A percentile compares a stretch with the other conserved stretches of the same genome.
Evolutionary conservation across 1,284 basidiomycete species (phyloP).

Genomic region (Malassezia cuniculi): DNA sequence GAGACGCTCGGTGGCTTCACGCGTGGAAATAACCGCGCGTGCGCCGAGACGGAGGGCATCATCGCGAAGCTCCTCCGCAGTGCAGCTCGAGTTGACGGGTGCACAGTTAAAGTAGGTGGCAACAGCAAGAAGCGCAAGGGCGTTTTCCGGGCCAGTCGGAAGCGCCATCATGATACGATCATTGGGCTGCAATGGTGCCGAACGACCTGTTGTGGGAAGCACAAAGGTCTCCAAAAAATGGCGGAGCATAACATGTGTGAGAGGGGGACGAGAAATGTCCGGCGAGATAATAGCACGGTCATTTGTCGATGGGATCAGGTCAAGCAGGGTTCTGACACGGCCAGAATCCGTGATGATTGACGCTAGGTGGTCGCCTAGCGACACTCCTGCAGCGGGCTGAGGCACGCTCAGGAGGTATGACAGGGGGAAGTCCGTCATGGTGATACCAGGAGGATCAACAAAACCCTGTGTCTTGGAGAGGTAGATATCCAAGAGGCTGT

Average conservation of each 20-base stretch:
- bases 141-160: slow-evolving; percentile 42
- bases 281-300: slow-evolving; percentile 41
- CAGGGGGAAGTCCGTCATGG: slow-evolving; percentile 33
- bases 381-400: slow-evolving; percentile 21
- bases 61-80: slow-evolving; percentile 41
- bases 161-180: slow-evolving; percentile 45
- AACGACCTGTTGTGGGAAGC: slow-evolving; percentile 22
- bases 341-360: slow-evolving; percentile 42
- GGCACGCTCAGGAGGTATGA: slow-evolving; percentile 37
- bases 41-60: slow-evolving; percentile 42
- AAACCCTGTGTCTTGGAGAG: no score
- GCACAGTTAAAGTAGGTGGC: slow-evolving; percentile 43
- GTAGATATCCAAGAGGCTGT: no score
- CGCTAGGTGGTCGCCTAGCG: slow-evolving; percentile 41
- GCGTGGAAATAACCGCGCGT: slow-evolving; percentile 39
- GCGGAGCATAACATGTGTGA: slow-evolving; percentile 39
- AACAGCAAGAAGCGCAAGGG: slow-evolving; percentile 35
- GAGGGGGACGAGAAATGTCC: slow-evolving; percentile 34
- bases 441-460: no score
- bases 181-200: slow-evolving; percentile 28
- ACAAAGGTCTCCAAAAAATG: slow-evolving; percentile 33
- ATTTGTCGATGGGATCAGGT: slow-evolving; percentile 36
- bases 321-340: slow-evolving; percentile 29
- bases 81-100: slow-evolving; percentile 42
- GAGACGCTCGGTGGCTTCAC: slow-evolving; percentile 36